Percentiles rank a stretch among this genome's conserved stretches.
phyloP scores from a whole-genome alignment of 2,329 filamentous ascomycete genomes.

The Claviceps sp. region DNA sequence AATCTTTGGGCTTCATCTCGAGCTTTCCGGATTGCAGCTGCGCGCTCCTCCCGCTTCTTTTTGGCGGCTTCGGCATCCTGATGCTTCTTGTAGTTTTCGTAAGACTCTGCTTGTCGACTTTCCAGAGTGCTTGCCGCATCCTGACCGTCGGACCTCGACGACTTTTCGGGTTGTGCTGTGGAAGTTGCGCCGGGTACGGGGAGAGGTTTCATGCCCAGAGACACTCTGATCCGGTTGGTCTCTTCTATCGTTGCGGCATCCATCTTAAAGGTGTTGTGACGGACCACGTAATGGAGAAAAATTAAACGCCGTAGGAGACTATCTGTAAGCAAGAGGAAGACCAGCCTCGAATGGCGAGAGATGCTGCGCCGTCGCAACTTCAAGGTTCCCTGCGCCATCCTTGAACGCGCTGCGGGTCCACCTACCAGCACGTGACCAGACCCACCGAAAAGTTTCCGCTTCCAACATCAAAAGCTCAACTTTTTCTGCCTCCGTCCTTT shows the following conservation, averaged over 20 bases:
- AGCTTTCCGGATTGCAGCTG: conserved; percentile 75
- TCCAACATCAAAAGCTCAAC: conserved; percentile 7
- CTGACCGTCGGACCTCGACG: conserved; percentile 46
- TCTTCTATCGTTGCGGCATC: conserved; percentile 74
- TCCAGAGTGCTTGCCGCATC: conserved; percentile 75
- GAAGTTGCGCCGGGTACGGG: conserved; percentile 58
- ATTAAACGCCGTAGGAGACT: background rate
- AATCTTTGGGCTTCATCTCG: conserved; percentile 71
- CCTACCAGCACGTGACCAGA: conserved; percentile 1
- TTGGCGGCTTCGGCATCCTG: conserved; percentile 64
- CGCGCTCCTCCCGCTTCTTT: conserved; percentile 63
- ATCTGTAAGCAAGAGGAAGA: background rate
- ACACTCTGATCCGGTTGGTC: conserved; percentile 81
- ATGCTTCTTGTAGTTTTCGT: conserved; percentile 56
- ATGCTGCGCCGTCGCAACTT: background rate
- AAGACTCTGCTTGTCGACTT: conserved; percentile 57
- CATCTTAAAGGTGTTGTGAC: conserved; percentile 21
- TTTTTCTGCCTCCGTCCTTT: conserved; percentile 16
- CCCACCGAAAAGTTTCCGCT: conserved; percentile 7
- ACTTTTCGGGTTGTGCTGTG: conserved; percentile 16
- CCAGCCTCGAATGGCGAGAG: background rate
- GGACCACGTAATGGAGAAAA: background rate
- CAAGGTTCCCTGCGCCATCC: background rate
- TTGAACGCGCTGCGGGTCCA: background rate
- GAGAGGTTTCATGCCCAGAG: conserved; percentile 80